Base-by-base conservation (phyloP, 2,329 filamentous ascomycete species). In the Colletotrichum sp. region DNA sequence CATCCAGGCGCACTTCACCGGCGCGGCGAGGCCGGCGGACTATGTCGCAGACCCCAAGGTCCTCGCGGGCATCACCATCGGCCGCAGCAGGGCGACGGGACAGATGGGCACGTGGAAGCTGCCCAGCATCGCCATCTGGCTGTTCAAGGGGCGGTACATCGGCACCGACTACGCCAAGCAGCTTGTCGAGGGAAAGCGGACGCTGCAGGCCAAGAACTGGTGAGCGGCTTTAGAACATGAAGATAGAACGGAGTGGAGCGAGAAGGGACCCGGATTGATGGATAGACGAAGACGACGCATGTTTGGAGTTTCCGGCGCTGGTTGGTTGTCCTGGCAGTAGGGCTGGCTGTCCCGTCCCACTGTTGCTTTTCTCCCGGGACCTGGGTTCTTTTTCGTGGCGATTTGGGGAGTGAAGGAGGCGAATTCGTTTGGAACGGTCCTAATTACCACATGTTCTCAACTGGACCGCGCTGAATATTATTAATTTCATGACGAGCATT, bases 21-120 rank as follows among this genome's bases (percentile, higher is more conserved):
- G 82, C 2, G 80, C 80, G 9, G 78, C 78, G 16, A 71, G 79
- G 25, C 55, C 83, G 32, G 76, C 69, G 22, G 68, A 71, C 52
- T 78, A 78, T 11, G 71, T 71, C 30, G 79, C 81, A 16, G 82
- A 83, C 39, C 75, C 78, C 16, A 85, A 83, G 80, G 65, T 81
- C 15, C 78, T 84, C 71, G 79, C 83, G n/a, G 85, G 76, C 6
- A 75, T 87, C 30, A 87, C 86, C 2, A 70, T 88, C 15, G 87
- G 87, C 1, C 82, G 84, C 66, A 84, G 82, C 75, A 82, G 84
- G 15, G 83, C 82, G 1, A 82, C 81, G 2, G 83, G 83, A 0
- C 83, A 85, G 57, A 80, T 84, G 59, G 82, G 82, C 4, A 81
- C 77, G 36, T 85, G 83, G 82, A 83, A 78, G 70, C 68, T 85